phyloP scores from a whole-genome alignment of 805 yeast genomes.

The Candida mattraensis region DNA sequence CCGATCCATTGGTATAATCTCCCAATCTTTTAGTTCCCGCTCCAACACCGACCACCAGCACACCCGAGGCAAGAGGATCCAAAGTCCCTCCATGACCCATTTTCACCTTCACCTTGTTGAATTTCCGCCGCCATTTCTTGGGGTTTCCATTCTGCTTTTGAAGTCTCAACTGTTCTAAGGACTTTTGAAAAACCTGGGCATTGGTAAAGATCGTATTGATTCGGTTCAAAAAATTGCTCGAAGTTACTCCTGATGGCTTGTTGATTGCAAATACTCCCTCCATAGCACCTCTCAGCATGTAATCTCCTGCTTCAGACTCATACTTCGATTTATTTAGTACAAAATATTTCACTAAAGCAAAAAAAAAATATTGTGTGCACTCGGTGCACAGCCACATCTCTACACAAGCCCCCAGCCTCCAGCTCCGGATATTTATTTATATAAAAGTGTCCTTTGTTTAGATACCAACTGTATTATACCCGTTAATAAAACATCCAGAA shows the following conservation, averaged over 20 bases:
- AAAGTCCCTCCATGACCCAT: slow-evolving; percentile 99
- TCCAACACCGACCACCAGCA: slow-evolving; percentile 89
- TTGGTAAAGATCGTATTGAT: slow-evolving; percentile 63
- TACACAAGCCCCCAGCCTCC: too few species aligned
- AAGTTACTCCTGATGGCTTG: slow-evolving; percentile 84
- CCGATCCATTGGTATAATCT: slow-evolving; percentile 68
- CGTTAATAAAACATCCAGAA: slow-evolving; percentile 1
- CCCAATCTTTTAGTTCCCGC: slow-evolving; percentile 81
- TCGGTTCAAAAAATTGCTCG: slow-evolving; percentile 68
- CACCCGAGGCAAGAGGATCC: slow-evolving; percentile 96
- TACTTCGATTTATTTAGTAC: background rate
- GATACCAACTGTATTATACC: too few species aligned
- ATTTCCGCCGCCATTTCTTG: slow-evolving; percentile 50
- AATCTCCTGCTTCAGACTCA: background rate
- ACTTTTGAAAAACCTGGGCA: slow-evolving; percentile 55
- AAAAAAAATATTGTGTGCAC: too few species aligned
- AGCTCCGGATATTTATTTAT: too few species aligned
- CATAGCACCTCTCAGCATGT: too few species aligned
- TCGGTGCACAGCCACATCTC: too few species aligned
- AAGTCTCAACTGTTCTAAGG: slow-evolving; percentile 50
- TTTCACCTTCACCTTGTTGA: slow-evolving; percentile 62
- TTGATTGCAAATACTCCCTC: slow-evolving; percentile 91
- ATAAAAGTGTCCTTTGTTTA: too few species aligned
- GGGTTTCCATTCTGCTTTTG: slow-evolving; percentile 44
- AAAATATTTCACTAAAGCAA: too few species aligned